These are phyloP conservation scores for Chamaecyparis obtusa DNA, from an alignment of 75 land plant species.

Conservation along the genomic window DNA sequence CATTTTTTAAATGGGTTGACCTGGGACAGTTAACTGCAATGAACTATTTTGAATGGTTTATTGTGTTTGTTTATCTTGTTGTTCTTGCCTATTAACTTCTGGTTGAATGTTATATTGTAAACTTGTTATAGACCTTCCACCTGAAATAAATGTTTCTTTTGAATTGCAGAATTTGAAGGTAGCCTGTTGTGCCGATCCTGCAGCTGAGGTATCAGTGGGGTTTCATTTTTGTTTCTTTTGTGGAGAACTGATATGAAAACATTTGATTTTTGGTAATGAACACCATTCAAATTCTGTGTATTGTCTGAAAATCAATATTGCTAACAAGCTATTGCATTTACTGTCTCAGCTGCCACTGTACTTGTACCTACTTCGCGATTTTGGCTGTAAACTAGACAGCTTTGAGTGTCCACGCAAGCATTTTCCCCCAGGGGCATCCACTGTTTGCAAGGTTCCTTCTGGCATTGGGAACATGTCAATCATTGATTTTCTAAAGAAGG, in stretches of 20 bases:
- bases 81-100: background rate
- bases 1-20: background rate
- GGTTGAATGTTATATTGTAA: background rate
- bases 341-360: conserved; percentile 63
- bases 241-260: background rate
- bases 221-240: background rate
- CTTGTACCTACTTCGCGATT: conserved; percentile 75
- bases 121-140: background rate
- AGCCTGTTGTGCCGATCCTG: conserved; percentile 68
- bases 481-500: conserved; percentile 40
- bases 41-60: background rate
- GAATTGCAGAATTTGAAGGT: conserved; percentile 2
- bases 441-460: conserved; percentile 29
- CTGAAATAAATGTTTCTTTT: conserved; percentile 9
- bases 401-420: conserved; percentile 38
- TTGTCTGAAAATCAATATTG: background rate
- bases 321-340: background rate
- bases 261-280: conserved; percentile 1
- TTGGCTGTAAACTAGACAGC: conserved; percentile 59
- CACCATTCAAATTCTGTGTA: background rate
- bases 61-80: background rate
- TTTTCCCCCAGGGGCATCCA: conserved; percentile 20
- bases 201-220: conserved; percentile 54
- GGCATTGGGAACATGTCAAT: conserved; percentile 36
- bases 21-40: background rate